These are phyloP conservation scores for Wickerhamomyces subpelliculosus DNA, from an alignment of 805 yeast species.

Conservation along the genomic window DNA sequence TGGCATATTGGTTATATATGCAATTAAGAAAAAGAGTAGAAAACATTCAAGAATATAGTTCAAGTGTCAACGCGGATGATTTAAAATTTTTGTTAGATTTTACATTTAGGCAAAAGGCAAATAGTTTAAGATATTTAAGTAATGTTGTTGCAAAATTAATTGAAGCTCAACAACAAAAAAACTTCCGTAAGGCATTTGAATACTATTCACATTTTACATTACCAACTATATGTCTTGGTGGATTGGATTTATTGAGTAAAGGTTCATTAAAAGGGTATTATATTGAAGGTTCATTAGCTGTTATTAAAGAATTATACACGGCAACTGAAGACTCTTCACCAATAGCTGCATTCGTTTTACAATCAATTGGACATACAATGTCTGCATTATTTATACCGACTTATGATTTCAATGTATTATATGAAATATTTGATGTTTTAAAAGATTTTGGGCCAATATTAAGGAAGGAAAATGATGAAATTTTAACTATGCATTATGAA, in stretches of 20 bases:
- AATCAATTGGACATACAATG: slow-evolving; percentile 2
- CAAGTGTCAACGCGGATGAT: background rate
- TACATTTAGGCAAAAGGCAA: slow-evolving; percentile 4
- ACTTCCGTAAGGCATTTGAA: slow-evolving; percentile 3
- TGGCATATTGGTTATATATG: slow-evolving; percentile 11
- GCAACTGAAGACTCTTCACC: slow-evolving; percentile 11
- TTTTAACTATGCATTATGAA: slow-evolving; percentile 4
- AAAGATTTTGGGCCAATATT: slow-evolving; percentile 7
- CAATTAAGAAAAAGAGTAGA: slow-evolving; percentile 11
- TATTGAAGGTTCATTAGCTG: slow-evolving; percentile 11
- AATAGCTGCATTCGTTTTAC: slow-evolving; percentile 8
- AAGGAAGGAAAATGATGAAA: slow-evolving; percentile 4
- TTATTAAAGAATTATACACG: slow-evolving; percentile 12
- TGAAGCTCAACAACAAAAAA: slow-evolving; percentile 5
- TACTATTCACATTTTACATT: slow-evolving; percentile 3
- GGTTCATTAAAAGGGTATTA: slow-evolving; percentile 6
- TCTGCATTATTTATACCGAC: slow-evolving; percentile 13
- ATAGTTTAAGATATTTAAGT: slow-evolving; percentile 6
- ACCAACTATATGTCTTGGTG: slow-evolving; percentile 13
- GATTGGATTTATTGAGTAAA: slow-evolving; percentile 8
- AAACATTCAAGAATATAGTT: slow-evolving; percentile 2
- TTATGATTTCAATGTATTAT: slow-evolving; percentile 10
- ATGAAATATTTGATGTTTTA: slow-evolving; percentile 12
- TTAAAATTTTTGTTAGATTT: slow-evolving; percentile 2
- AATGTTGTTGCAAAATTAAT: slow-evolving; percentile 7